These are phyloP conservation scores for Sanghuangporus sanghuang DNA, from an alignment of 1,284 basidiomycete genomes.

Conservation along the genomic window DNA sequence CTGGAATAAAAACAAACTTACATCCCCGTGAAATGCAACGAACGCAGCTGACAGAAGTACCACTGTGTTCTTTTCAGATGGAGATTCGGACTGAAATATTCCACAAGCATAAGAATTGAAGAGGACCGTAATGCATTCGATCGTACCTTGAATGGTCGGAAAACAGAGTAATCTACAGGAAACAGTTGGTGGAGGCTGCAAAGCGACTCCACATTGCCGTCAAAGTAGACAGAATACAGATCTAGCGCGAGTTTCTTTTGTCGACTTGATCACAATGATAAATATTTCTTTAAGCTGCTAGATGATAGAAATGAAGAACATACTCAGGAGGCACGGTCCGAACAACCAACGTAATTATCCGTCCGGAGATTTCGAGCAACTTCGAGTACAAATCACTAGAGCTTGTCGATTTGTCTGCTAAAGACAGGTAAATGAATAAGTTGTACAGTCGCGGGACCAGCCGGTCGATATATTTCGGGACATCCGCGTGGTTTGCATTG, in stretches of 20 bases:
- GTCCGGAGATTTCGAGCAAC: conserved; percentile 59
- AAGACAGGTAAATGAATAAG: conserved; percentile 59
- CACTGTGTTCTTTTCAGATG: conserved; percentile 54
- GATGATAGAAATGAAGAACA: conserved; percentile 31
- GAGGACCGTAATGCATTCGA: neutral
- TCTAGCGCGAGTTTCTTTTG: conserved; percentile 52
- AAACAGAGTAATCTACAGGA: conserved; percentile 28
- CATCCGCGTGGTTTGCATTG: conserved; percentile 55
- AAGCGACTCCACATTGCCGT: conserved; percentile 50
- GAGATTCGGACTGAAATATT: conserved; percentile 39
- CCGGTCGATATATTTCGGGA: conserved; percentile 73
- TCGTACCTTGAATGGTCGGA: conserved; percentile 46
- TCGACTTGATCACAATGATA: conserved; percentile 32
- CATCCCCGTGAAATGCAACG: conserved; percentile 61
- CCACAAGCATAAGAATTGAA: no score
- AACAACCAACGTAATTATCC: conserved; percentile 64
- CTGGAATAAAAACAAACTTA: conserved; percentile 26
- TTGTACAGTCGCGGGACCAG: conserved; percentile 70
- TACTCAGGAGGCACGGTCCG: conserved; percentile 61
- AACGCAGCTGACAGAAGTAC: conserved; percentile 63
- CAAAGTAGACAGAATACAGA: conserved; percentile 56
- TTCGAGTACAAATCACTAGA: conserved; percentile 54
- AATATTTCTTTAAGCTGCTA: conserved; percentile 8
- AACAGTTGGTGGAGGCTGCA: conserved; percentile 50
- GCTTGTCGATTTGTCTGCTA: conserved; percentile 30